Percentiles rank a stretch among this genome's conserved stretches.
These are phyloP conservation scores for Plasmodium malariae DNA, from an alignment of 169 alveolate genomes.

Conservation along the genomic window DNA sequence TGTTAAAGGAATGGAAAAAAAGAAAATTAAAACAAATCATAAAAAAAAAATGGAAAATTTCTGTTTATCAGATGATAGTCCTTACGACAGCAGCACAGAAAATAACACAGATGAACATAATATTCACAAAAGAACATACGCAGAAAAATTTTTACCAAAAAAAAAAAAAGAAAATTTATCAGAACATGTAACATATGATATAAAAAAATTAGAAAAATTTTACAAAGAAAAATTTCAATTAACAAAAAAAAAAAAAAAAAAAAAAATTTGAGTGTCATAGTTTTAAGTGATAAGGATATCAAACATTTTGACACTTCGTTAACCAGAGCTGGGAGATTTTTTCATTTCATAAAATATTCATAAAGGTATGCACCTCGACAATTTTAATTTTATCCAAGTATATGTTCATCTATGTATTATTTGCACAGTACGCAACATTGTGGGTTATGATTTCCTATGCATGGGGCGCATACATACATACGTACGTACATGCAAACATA, in stretches of 20 bases:
- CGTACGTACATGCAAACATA: background rate
- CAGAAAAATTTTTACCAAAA: background rate
- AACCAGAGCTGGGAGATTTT: conserved; percentile 72
- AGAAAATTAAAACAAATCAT: no score
- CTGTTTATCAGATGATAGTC: background rate
- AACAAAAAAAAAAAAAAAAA: conserved; percentile 21
- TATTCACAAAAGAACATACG: background rate
- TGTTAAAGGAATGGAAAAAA: background rate
- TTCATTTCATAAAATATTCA: conserved; percentile 53
- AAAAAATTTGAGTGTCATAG: conserved; percentile 55
- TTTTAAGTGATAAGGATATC: conserved; percentile 55
- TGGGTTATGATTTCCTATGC: background rate
- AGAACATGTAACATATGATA: conserved; percentile 25
- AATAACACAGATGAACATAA: no score
- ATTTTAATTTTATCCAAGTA: background rate
- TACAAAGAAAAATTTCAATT: conserved; percentile 28
- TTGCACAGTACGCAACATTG: background rate
- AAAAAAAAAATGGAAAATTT: background rate
- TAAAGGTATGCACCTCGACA: background rate
- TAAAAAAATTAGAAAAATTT: conserved; percentile 54
- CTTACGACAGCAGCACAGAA: background rate
- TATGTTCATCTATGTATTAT: background rate
- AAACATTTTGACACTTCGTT: conserved; percentile 38
- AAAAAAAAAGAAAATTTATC: conserved; percentile 10
- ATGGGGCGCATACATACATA: background rate